phyloP scores from a whole-genome alignment of 345 rosid genomes.

The Hirschfeldia incana region DNA sequence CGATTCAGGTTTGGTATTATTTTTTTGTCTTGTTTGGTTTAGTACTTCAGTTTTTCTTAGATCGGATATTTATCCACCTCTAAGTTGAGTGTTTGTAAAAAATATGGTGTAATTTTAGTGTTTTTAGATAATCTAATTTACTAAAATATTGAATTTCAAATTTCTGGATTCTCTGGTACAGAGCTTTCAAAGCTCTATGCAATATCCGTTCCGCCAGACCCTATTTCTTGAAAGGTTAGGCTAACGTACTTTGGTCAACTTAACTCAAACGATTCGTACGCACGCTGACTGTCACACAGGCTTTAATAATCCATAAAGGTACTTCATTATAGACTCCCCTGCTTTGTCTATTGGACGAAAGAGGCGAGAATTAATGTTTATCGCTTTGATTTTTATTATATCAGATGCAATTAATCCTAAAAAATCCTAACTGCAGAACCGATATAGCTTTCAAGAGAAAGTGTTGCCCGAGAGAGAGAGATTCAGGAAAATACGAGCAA shows the following conservation, averaged over 20 bases:
- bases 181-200: not conserved
- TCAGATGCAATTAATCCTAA: not conserved
- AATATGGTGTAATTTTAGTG: too few species aligned
- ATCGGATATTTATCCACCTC: too few species aligned
- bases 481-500: not conserved
- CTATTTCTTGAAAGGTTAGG: not conserved
- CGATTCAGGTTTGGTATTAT: too few species aligned
- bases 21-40: too few species aligned
- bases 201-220: not conserved
- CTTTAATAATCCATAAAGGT: not conserved
- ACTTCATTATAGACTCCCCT: not conserved
- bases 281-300: not conserved
- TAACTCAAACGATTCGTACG: not conserved
- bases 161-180: not conserved
- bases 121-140: too few species aligned
- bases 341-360: not conserved
- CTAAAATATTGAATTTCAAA: not conserved
- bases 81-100: too few species aligned
- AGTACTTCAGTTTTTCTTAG: too few species aligned
- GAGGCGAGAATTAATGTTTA: not conserved
- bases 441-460: not conserved
- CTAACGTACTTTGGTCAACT: not conserved
- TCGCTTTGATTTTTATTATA: not conserved
- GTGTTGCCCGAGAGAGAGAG: not conserved
- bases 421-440: not conserved